A percentile compares a stretch with the other conserved stretches of the same genome.
These are phyloP conservation scores for Spencermartinsiella ligniputridi DNA, from an alignment of 1,139 yeast genomes.

Conservation along the genomic window DNA sequence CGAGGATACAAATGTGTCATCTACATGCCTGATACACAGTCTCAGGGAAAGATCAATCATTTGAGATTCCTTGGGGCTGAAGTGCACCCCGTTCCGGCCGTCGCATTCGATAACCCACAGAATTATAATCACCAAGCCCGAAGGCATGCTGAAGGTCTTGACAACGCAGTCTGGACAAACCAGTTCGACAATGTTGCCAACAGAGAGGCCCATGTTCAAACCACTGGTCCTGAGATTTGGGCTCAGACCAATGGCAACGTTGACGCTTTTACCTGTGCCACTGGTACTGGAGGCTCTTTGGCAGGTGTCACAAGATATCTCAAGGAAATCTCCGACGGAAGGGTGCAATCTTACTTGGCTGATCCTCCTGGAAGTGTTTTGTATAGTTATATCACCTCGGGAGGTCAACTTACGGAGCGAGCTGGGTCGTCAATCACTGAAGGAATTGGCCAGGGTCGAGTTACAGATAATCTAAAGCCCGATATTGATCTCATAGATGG, in stretches of 20 bases:
- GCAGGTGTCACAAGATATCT: conserved; percentile 77
- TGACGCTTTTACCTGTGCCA: conserved; percentile 81
- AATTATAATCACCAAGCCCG: conserved; percentile 83
- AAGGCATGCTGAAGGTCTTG: conserved; percentile 69
- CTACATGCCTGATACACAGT: conserved; percentile 87
- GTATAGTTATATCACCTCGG: conserved; percentile 67
- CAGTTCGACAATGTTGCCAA: conserved; percentile 86
- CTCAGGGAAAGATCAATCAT: conserved; percentile 71
- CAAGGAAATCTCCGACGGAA: conserved; percentile 57
- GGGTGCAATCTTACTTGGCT: conserved; percentile 63
- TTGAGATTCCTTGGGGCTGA: conserved; percentile 74
- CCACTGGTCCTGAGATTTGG: conserved; percentile 94
- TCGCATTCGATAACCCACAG: conserved; percentile 71
- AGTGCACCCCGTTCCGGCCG: conserved; percentile 88
- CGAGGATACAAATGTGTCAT: conserved; percentile 80
- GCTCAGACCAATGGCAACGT: conserved; percentile 77
- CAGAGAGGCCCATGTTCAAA: conserved; percentile 82
- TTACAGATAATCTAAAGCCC: conserved; percentile 73
- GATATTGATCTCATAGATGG: conserved; percentile 78
- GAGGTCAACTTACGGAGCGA: conserved; percentile 56
- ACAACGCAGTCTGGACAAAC: conserved; percentile 86
- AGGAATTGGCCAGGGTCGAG: conserved; percentile 94
- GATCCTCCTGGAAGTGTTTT: conserved; percentile 93
- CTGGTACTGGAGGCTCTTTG: conserved; percentile 90
- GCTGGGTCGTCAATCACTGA: conserved; percentile 87